These are phyloP conservation scores for Xylariaceae sp. DNA, from an alignment of 2,329 filamentous ascomycete species.

Conservation along the genomic window DNA sequence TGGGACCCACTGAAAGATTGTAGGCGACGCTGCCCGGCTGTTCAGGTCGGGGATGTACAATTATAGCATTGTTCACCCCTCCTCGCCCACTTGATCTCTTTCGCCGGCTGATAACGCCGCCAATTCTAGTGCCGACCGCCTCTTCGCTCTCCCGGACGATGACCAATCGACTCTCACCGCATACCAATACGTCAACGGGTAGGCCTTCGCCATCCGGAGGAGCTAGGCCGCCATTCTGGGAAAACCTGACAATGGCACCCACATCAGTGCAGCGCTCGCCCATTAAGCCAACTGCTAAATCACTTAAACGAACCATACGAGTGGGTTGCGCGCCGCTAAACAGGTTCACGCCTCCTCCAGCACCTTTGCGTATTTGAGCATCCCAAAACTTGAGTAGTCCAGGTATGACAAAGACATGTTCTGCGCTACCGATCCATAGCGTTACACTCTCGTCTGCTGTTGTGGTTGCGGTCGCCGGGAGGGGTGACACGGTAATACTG, in stretches of 20 bases:
- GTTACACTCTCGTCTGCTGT: constrained; percentile 50
- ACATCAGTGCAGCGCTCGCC: constrained; percentile 55
- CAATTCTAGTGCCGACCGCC: constrained; percentile 39
- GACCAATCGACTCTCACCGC: constrained; percentile 52
- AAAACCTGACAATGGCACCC: constrained; percentile 37
- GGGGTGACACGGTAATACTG: constrained; percentile 45
- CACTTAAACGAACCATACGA: constrained; percentile 51
- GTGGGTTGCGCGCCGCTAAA: constrained; percentile 52
- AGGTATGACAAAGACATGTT: constrained; percentile 55
- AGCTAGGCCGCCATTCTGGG: constrained; percentile 19
- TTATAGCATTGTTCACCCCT: constrained; percentile 43
- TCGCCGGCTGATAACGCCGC: constrained; percentile 30
- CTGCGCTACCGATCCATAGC: constrained; percentile 52
- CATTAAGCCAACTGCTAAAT: constrained; percentile 49
- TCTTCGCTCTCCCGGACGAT: constrained; percentile 51
- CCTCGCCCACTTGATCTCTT: constrained; percentile 33
- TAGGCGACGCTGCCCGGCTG: constrained; percentile 38
- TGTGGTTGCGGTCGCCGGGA: constrained; percentile 39
- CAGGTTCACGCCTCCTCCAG: constrained; percentile 48
- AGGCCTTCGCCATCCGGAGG: constrained; percentile 32
- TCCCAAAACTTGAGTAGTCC: constrained; percentile 56
- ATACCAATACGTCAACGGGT: constrained; percentile 49
- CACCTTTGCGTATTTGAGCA: constrained; percentile 48
- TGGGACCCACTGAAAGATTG: constrained; percentile 40
- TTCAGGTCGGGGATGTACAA: constrained; percentile 46